These are phyloP conservation scores for Trichoderma virens DNA, from an alignment of 495 filamentous ascomycete species.

Conservation along the genomic window DNA sequence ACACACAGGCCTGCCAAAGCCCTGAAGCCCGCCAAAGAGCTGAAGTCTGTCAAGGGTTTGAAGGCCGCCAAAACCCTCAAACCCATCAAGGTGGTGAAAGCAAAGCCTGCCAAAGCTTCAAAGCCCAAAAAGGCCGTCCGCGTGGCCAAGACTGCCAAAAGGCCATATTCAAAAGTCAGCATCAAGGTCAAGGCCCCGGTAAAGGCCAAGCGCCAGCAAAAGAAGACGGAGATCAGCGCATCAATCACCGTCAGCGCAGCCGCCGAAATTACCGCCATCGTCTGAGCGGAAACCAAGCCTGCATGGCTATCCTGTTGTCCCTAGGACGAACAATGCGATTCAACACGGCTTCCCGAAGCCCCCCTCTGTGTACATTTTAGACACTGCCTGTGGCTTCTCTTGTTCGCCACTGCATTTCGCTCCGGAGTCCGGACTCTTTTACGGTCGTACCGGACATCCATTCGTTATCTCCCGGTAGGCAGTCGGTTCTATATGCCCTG, in stretches of 20 bases:
- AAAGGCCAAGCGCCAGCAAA: not conserved
- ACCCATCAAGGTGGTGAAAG: not conserved
- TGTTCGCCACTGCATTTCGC: not conserved
- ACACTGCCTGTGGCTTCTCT: not conserved
- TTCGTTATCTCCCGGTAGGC: no score
- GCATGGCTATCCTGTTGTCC: not conserved
- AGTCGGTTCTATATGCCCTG: no score
- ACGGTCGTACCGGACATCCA: no score
- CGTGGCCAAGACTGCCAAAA: not conserved
- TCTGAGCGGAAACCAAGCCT: not conserved
- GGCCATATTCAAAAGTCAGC: not conserved
- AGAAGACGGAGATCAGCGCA: not conserved
- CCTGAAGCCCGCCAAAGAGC: not conserved
- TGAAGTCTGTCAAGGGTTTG: not conserved
- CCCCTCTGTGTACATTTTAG: not conserved
- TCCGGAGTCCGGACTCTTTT: no score
- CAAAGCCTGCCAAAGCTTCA: no score
- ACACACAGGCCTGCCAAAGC: constrained; percentile 11
- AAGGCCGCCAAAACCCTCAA: not conserved
- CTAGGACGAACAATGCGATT: not conserved
- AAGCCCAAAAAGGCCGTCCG: not conserved
- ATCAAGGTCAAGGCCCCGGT: not conserved
- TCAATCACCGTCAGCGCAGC: not conserved
- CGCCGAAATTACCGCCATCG: not conserved
- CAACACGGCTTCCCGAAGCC: not conserved